phyloP scores from a whole-genome alignment of 306 rosid genomes.

The Vachellia pachyceras region DNA sequence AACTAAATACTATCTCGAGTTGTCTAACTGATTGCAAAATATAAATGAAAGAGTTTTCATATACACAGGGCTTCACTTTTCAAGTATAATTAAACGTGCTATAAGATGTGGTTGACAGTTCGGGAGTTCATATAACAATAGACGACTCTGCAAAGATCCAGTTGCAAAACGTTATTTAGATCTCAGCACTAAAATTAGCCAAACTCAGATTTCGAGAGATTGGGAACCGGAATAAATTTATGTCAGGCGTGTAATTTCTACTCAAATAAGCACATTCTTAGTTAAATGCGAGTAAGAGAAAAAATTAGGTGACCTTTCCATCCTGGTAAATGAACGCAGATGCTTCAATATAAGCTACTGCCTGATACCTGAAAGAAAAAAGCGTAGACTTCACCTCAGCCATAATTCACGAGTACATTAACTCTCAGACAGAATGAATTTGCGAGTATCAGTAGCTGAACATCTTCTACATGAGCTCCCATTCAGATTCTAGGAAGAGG shows the following conservation, averaged over 20 bases:
- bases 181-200: conserved; percentile 17
- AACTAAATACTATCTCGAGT: conserved; percentile 24
- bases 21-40: conserved; percentile 26
- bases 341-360: conserved; percentile 97
- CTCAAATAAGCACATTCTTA: conserved; percentile 28
- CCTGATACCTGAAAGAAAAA: conserved; percentile 81
- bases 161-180: conserved; percentile 9
- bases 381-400: conserved; percentile 35
- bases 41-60: not conserved
- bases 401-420: conserved; percentile 9
- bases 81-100: not conserved
- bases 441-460: conserved; percentile 7
- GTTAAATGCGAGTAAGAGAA: conserved; percentile 30
- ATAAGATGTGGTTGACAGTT: conserved; percentile 1
- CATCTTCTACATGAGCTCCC: not conserved
- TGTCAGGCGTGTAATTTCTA: conserved; percentile 34
- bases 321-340: conserved; percentile 97
- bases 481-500: conserved; percentile 1
- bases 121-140: conserved; percentile 23
- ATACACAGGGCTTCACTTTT: not conserved
- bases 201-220: not conserved
- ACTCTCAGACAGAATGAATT: conserved; percentile 3
- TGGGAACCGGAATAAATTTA: conserved; percentile 7
- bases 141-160: conserved; percentile 28
- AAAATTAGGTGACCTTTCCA: conserved; percentile 75